phyloP scores from a whole-genome alignment of 495 filamentous ascomycete genomes.

The Talaromyces thailandensis region DNA sequence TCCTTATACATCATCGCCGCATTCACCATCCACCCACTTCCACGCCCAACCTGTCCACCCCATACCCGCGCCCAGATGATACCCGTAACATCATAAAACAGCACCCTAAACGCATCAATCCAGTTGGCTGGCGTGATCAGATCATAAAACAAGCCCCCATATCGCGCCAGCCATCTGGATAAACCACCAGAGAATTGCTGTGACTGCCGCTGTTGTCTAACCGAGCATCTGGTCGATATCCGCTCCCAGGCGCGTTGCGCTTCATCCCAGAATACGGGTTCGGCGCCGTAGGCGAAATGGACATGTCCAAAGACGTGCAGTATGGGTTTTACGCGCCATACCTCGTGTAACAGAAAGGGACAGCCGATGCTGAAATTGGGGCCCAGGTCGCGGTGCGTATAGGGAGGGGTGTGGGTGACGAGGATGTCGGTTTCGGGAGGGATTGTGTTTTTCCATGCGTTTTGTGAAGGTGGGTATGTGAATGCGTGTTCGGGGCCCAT shows the following conservation, averaged over 20 bases:
- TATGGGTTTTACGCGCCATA: slow-evolving; percentile 69
- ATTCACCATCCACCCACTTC: slow-evolving; percentile 61
- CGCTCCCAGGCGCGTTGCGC: slow-evolving; percentile 64
- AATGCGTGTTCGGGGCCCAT: slow-evolving; percentile 58
- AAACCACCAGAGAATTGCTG: background rate
- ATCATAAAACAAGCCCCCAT: slow-evolving; percentile 40
- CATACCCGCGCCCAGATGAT: slow-evolving; percentile 65
- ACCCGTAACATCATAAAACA: slow-evolving; percentile 52
- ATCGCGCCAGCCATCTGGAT: slow-evolving; percentile 3
- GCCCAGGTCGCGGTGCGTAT: slow-evolving; percentile 65
- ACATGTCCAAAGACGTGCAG: slow-evolving; percentile 90
- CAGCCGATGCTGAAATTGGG: slow-evolving; percentile 57
- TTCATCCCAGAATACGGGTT: slow-evolving; percentile 70
- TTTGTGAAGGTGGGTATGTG: slow-evolving; percentile 48
- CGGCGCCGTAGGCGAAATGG: slow-evolving; percentile 55
- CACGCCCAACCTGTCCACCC: slow-evolving; percentile 45
- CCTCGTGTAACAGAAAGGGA: slow-evolving; percentile 60
- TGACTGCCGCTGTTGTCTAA: slow-evolving; percentile 7
- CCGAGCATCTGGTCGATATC: slow-evolving; percentile 41
- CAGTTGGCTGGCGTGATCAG: slow-evolving; percentile 44
- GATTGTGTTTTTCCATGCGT: slow-evolving; percentile 58
- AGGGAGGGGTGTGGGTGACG: slow-evolving; percentile 67
- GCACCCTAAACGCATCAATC: slow-evolving; percentile 51
- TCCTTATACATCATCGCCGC: slow-evolving; percentile 63
- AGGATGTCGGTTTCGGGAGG: slow-evolving; percentile 73